These are phyloP conservation scores for Trichoderma polysporum DNA, from an alignment of 2,329 filamentous ascomycete species.

Conservation along the genomic window DNA sequence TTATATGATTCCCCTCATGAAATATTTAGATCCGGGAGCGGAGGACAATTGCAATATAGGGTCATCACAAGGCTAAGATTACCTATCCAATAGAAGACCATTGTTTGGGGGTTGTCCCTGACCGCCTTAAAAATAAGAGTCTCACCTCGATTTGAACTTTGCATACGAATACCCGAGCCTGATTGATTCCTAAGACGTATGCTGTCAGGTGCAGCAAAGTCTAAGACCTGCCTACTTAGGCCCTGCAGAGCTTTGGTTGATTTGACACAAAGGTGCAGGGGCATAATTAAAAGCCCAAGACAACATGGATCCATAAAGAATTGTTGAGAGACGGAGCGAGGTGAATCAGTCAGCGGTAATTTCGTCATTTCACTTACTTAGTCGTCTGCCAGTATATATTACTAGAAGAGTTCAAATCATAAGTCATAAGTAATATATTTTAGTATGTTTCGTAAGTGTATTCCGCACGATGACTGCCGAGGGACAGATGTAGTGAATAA, in stretches of 20 bases:
- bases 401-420: neutral
- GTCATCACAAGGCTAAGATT: neutral
- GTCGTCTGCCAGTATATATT: neutral
- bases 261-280: neutral
- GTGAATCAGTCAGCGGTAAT: neutral
- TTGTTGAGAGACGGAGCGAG: neutral
- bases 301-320: neutral
- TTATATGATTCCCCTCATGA: slow-evolving; percentile 12
- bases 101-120: neutral
- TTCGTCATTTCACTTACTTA: neutral
- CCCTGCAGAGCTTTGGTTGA: neutral
- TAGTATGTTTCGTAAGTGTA: neutral
- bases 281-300: neutral
- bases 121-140: neutral
- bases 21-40: neutral
- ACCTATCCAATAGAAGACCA: neutral
- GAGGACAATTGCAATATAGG: neutral
- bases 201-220: neutral
- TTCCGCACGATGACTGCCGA: neutral
- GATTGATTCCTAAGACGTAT: neutral
- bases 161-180: neutral
- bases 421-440: neutral
- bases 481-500: neutral
- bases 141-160: neutral
- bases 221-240: neutral